Base-by-base conservation (phyloP, 2,329 filamentous ascomycete genomes). In the Ilyonectria robusta region DNA sequence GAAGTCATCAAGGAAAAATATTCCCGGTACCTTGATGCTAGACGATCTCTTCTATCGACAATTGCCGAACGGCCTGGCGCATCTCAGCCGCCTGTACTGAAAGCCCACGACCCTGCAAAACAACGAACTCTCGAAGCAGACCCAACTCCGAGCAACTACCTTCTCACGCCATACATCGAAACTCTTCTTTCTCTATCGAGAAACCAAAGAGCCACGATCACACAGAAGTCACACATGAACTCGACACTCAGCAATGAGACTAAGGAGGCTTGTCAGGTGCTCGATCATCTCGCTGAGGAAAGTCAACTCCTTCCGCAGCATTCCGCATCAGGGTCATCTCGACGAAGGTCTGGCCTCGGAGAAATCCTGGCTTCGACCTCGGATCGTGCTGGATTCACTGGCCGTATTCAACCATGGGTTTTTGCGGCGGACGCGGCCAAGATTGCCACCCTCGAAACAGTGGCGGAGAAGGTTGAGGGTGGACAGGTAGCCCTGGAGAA, bases 341-440 rank as follows among this genome's bases (percentile, higher is more conserved):
- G 78, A 46, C 72, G 77, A 17, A 79, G 81, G 23, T 78, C 79
- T n/a, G 82, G 82, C 47, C 82, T 87, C 57, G 81, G 80, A n/a
- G 81, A 84, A n/a, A 82, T 82, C 6, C 77, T 84, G 29, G 78
- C 77, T 7, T 78, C 76, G 6, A 72, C 26, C 3, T 35, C 80
- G 1, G 81, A 83, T 57, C 78, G 78, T 23, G 76, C 81, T 17
- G 81, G 83, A 48, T 77, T 85, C 4, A 80, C 82, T 21, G 78
- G 75, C 35, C 82, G 83, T 48, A 82, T 89, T 55, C 84, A 85
- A 67, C 85, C 86, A 10, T 92, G 90, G 89, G 84, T 89, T 9
- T 85, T 84, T 71, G 88, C 90, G 1, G 86, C 88, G 1, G 86
- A 91, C 62, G 84, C 87, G 3, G 88, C 89, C 70, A 90, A 89